Conservation (phyloP, 352 stramenopile species). For the Plasmopara muralis region DNA sequence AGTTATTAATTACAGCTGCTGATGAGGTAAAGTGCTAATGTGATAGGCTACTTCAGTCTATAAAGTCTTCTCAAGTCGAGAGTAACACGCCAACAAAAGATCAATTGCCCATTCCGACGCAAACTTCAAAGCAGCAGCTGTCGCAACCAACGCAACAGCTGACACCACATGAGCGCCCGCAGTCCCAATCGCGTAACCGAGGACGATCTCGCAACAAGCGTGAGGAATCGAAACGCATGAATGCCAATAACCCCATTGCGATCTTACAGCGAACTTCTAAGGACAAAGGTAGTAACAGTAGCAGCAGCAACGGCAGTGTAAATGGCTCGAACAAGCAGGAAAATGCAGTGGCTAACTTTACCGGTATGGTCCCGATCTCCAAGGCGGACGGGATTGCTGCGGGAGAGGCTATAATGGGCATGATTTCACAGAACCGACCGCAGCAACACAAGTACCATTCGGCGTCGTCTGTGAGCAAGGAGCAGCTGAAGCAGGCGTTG, state of each 20-base stretch:
- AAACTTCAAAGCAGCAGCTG: constrained; percentile 30
- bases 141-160: constrained; percentile 30
- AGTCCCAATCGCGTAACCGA: constrained; percentile 30
- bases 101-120: constrained; percentile 13
- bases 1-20: constrained; percentile 1
- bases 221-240: constrained; percentile 36
- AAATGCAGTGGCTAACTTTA: constrained; percentile 12
- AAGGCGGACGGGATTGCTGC: constrained; percentile 75
- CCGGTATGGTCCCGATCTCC: constrained; percentile 59
- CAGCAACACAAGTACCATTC: constrained; percentile 24
- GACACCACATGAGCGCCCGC: constrained; percentile 5
- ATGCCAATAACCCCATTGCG: constrained; percentile 30
- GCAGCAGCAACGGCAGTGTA: constrained; percentile 20
- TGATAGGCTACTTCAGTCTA: constrained; percentile 51
- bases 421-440: constrained; percentile 55
- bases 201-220: constrained; percentile 52
- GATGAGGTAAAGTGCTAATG: constrained; percentile 10
- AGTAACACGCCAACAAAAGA: constrained; percentile 14
- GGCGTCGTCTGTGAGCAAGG: constrained; percentile 56
- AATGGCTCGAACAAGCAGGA: constrained; percentile 26
- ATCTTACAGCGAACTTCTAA: constrained; percentile 62
- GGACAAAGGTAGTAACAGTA: constrained; percentile 26
- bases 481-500: constrained; percentile 82
- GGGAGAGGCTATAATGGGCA: constrained; percentile 75
- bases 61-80: constrained; percentile 33